phyloP scores from a whole-genome alignment of 768 basidiomycete species.

The Auricularia sp. region DNA sequence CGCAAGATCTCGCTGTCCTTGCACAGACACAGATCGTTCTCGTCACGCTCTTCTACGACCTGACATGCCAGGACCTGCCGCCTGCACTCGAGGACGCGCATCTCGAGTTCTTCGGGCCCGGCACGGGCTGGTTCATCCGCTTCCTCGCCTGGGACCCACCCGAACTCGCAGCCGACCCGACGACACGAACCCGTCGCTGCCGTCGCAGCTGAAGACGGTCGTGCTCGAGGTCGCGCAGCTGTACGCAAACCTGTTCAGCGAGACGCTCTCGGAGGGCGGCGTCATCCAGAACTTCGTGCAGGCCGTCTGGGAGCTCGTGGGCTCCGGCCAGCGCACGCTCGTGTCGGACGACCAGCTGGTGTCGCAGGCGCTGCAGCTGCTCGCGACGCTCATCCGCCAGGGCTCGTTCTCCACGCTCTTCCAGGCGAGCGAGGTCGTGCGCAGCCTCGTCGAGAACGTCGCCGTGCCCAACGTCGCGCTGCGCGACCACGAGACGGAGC shows the following conservation, averaged over 20 bases:
- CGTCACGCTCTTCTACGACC: constrained; percentile 83
- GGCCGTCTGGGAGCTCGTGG: constrained; percentile 84
- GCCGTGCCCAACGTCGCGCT: constrained; percentile 89
- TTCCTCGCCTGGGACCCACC: constrained; percentile 74
- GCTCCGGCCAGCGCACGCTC: constrained; percentile 48
- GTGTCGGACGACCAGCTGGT: constrained; percentile 69
- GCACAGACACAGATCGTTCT: constrained; percentile 71
- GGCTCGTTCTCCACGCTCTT: constrained; percentile 73
- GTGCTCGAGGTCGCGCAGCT: constrained; percentile 84
- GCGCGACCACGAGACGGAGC: constrained; percentile 82
- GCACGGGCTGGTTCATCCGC: constrained; percentile 53
- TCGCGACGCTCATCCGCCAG: constrained; percentile 85
- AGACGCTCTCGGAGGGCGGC: constrained; percentile 53
- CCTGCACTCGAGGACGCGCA: constrained; percentile 88
- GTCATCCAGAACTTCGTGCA: constrained; percentile 69
- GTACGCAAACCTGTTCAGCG: constrained; percentile 74
- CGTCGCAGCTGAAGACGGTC: constrained; percentile 81
- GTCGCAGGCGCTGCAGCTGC: constrained; percentile 80
- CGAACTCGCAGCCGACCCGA: constrained; percentile 63
- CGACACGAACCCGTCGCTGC: constrained; percentile 70
- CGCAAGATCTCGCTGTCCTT: constrained; percentile 35
- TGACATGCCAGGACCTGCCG: constrained; percentile 91
- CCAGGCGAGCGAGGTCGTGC: constrained; percentile 63
- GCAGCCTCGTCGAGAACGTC: constrained; percentile 76
- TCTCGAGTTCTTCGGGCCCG: constrained; percentile 65